Evolutionary conservation across 345 rosid genomes (phyloP), one percentile per base, ranked within the genome.

Genomic region (Anacardium occidentale): DNA sequence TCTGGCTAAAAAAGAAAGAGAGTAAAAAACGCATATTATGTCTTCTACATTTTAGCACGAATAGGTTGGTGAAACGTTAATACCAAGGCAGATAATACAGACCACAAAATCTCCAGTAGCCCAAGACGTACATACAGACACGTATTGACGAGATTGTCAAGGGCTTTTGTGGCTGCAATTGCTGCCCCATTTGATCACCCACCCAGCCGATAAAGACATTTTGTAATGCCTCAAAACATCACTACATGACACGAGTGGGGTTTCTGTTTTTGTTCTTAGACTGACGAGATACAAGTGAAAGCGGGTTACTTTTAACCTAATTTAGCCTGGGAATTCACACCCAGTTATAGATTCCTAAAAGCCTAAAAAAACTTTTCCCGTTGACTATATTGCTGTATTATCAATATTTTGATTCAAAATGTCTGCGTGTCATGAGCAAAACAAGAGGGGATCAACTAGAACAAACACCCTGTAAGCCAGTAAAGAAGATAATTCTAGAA

Each of bases 81-180:
- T 10, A 63, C 14, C n/a, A 62, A 69, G 70, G 74, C 50, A 15
- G 69, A 61, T 54, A 20, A 52, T 59, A 26, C 51, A 51, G 29
- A 62, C 57, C 78, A 68, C 57, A 45, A 24, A 62, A 37, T 11
- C 29, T 12, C 21, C 45, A 25, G 10, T 10, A 18, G 18, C 7
- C n/a, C 51, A 4, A 47, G 47, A 22, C 52, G 62, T 51, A 29
- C 51, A 45, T 21, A 40, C 29, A 11, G 48, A 51, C 63, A 62
- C 60, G 26, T 25, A 15, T 59, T 48, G 53, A 53, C 21, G 53
- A 17, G 70, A 45, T n/a, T 25, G 58, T 14, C 0, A 22, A 13
- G 9, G n/a, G 47, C 57, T 66, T 32, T 21, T 45, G 73, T 62
- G 80, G 76, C 70, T 72, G 70, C 62, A 47, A 56, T 50, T 52